Evolutionary conservation across 805 yeast species (phyloP).

Genomic region (Cyberlindnera maritima): DNA sequence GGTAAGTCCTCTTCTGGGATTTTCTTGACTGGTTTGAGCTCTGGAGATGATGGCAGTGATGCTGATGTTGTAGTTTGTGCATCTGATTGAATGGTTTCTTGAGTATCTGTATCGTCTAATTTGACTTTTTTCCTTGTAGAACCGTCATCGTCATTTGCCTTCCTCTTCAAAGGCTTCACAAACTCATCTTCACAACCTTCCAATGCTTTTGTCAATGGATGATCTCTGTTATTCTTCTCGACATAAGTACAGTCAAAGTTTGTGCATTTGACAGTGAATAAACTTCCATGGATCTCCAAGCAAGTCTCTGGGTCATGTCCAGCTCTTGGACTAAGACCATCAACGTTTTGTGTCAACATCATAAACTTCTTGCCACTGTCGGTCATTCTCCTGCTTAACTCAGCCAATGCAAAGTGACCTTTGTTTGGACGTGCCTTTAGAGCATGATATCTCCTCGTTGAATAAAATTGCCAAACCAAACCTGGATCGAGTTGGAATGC

Average conservation of each 20-base stretch:
- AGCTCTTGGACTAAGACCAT: slow-evolving; percentile 68
- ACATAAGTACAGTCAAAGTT: slow-evolving; percentile 66
- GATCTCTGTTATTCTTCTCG: slow-evolving; percentile 47
- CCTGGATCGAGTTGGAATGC: slow-evolving; percentile 84
- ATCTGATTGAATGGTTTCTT: not conserved
- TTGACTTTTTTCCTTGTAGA: not conserved
- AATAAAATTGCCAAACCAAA: slow-evolving; percentile 86
- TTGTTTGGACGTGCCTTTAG: slow-evolving; percentile 65
- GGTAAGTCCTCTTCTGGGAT: slow-evolving; percentile 59
- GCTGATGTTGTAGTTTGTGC: not conserved
- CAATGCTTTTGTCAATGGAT: slow-evolving; percentile 60
- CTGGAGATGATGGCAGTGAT: slow-evolving; percentile 37
- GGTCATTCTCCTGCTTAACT: slow-evolving; percentile 44
- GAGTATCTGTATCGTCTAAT: not conserved
- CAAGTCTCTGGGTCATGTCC: slow-evolving; percentile 53
- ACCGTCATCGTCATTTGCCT: not conserved
- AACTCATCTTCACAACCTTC: slow-evolving; percentile 38
- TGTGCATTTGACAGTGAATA: slow-evolving; percentile 74
- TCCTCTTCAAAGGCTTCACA: slow-evolving; percentile 20
- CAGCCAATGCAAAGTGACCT: slow-evolving; percentile 71
- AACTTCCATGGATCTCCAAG: slow-evolving; percentile 74
- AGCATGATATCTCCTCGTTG: slow-evolving; percentile 64
- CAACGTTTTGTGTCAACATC: slow-evolving; percentile 82
- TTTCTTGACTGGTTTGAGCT: slow-evolving; percentile 44
- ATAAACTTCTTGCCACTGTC: slow-evolving; percentile 38